Evolutionary conservation across 257 asterid species (phyloP).

Genomic region (Fraxinus pennsylvanica): DNA sequence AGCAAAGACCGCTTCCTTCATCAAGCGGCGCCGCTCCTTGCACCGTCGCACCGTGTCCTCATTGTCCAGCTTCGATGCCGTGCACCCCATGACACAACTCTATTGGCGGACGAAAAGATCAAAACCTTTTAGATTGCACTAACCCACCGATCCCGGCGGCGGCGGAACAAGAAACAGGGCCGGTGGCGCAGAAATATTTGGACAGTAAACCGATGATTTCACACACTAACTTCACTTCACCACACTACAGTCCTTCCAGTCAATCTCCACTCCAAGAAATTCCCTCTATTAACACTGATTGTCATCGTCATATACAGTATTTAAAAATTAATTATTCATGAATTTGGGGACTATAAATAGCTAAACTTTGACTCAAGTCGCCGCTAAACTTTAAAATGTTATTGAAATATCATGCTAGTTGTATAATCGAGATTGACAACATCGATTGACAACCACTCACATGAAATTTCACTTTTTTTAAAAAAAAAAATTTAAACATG

Average conservation of each 20-base stretch:
- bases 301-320: not conserved
- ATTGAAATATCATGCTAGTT: too few relatives aligned
- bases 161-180: constrained; percentile 16
- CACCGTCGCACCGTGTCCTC: constrained; percentile 98
- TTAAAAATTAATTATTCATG: not conserved
- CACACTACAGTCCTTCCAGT: constrained; percentile 20
- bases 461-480: too few relatives aligned
- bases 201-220: constrained; percentile 21
- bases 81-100: constrained; percentile 66
- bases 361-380: too few relatives aligned
- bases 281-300: constrained; percentile 4
- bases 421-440: too few relatives aligned
- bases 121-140: not conserved
- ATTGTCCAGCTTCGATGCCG: constrained; percentile 90
- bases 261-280: constrained; percentile 27
- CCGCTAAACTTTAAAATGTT: too few relatives aligned
- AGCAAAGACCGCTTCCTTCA: constrained; percentile 81
- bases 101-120: not conserved
- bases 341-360: not conserved
- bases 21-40: constrained; percentile 97
- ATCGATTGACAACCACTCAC: too few relatives aligned
- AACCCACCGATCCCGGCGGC: not conserved
- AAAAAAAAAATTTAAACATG: too few relatives aligned
- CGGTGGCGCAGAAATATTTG: not conserved
- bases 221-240: constrained; percentile 24